Conservation (phyloP, 257 asterid genomes). For the Cordia subcordata region DNA sequence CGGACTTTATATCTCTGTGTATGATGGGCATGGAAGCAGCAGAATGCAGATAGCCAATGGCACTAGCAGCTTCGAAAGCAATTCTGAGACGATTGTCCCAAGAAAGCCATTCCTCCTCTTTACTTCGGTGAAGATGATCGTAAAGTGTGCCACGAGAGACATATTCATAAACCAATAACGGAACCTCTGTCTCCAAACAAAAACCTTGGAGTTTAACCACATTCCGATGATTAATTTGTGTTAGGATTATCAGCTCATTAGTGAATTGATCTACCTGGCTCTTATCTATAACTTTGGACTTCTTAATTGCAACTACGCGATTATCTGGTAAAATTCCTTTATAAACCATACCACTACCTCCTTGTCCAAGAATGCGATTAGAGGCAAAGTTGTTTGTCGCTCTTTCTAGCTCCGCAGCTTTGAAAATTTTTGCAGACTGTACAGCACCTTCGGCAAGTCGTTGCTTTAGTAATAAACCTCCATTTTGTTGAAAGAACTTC, state of each 20-base stretch:
- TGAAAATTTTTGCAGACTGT: constrained; percentile 1
- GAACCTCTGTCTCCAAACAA: constrained; percentile 7
- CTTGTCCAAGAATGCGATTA: background rate
- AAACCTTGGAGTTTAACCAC: constrained; percentile 4
- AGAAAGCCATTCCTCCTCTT: background rate
- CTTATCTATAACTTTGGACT: constrained; percentile 3
- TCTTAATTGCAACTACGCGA: constrained; percentile 4
- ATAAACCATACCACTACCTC: constrained; percentile 5
- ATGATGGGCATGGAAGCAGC: constrained; percentile 4
- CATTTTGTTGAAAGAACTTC: constrained; percentile 6
- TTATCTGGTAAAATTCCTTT: constrained; percentile 3
- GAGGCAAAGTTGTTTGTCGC: constrained; percentile 1
- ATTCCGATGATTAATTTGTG: constrained; percentile 7
- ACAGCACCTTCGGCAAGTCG: background rate
- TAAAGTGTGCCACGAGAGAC: constrained; percentile 4
- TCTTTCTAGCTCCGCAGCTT: background rate
- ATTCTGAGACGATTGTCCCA: constrained; percentile 3
- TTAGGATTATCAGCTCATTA: background rate
- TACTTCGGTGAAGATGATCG: background rate
- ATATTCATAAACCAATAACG: constrained; percentile 4
- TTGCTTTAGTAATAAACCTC: constrained; percentile 2
- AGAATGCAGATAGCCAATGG: constrained; percentile 4
- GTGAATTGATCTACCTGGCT: constrained; percentile 4
- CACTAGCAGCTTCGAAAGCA: constrained; percentile 1
- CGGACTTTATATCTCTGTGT: constrained; percentile 5